A percentile compares a stretch with the other conserved stretches of the same genome.
These are phyloP conservation scores for Hypocreales sp. DNA, from an alignment of 2,329 filamentous ascomycete species.

Conservation along the genomic window DNA sequence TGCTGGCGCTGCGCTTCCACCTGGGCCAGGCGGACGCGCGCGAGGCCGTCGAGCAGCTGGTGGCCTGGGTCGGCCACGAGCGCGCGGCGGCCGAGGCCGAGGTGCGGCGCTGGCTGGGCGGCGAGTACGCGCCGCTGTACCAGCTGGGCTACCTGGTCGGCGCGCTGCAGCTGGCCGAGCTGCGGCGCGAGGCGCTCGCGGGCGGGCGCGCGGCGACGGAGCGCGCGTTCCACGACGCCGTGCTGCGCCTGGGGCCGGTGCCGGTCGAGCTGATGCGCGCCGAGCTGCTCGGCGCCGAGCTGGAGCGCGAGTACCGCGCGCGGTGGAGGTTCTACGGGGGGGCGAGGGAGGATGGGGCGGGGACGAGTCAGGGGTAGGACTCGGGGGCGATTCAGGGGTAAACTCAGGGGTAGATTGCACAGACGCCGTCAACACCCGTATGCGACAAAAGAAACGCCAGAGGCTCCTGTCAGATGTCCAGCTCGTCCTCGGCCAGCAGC, in stretches of 20 bases:
- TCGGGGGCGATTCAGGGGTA: too few relatives aligned
- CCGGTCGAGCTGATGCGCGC: constrained; percentile 38
- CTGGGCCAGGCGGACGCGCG: constrained; percentile 34
- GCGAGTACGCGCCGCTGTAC: constrained; percentile 40
- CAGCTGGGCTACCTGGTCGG: constrained; percentile 46
- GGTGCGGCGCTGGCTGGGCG: constrained; percentile 38
- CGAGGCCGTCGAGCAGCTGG: constrained; percentile 40
- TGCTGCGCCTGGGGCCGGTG: constrained; percentile 35
- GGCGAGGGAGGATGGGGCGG: too few relatives aligned
- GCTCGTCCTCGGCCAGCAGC: constrained; percentile 37
- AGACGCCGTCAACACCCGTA: too few relatives aligned
- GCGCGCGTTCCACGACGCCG: constrained; percentile 39
- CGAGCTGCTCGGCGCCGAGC: constrained; percentile 23
- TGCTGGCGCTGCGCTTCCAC: constrained; percentile 43
- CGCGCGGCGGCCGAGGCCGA: constrained; percentile 43
- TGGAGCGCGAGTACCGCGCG: constrained; percentile 27
- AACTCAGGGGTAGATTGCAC: too few relatives aligned
- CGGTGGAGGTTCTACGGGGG: constrained; percentile 34
- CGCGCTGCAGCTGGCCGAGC: constrained; percentile 35
- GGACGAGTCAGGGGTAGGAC: too few relatives aligned
- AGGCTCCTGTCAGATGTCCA: constrained; percentile 12
- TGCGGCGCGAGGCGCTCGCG: constrained; percentile 31
- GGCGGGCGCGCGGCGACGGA: constrained; percentile 29
- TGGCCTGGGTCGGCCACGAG: constrained; percentile 42
- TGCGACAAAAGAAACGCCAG: neutral